These are phyloP conservation scores for Gossypium schwendimanii DNA, from an alignment of 441 rosid genomes.

Conservation along the genomic window DNA sequence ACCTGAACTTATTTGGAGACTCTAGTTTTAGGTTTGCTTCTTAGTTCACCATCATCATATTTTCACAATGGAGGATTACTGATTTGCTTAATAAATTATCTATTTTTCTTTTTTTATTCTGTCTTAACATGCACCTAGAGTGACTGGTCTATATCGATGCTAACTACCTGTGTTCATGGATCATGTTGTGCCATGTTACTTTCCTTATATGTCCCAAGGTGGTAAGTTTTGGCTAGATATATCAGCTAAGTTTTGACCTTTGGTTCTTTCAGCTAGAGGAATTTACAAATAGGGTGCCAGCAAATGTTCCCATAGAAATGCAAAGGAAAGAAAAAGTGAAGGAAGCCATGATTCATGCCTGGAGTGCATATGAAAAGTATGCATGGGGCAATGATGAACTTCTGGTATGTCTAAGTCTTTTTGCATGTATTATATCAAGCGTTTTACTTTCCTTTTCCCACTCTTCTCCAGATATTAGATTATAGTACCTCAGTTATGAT, in stretches of 20 bases:
- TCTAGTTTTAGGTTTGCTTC: not conserved
- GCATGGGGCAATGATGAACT: slow-evolving; percentile 99
- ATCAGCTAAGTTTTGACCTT: not conserved
- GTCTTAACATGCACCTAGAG: not conserved
- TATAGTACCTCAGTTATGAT: not conserved
- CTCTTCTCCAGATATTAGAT: not conserved
- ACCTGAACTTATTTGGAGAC: not conserved
- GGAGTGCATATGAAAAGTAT: slow-evolving; percentile 87
- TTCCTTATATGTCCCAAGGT: not conserved
- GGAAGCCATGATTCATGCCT: slow-evolving; percentile 96
- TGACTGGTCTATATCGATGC: not conserved
- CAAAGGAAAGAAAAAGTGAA: slow-evolving; percentile 81
- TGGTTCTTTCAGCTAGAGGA: slow-evolving; percentile 47
- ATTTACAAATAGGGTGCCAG: slow-evolving; percentile 25
- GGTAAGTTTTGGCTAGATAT: not conserved
- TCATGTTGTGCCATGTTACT: not conserved
- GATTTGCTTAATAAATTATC: not conserved
- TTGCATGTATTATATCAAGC: not conserved
- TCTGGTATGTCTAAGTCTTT: slow-evolving; percentile 40
- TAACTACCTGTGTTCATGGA: not conserved
- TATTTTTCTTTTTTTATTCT: not conserved
- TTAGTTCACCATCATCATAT: not conserved
- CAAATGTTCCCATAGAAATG: slow-evolving; percentile 48
- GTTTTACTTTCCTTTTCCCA: not conserved
- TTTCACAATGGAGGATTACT: not conserved